Conservation (phyloP, 2,329 filamentous ascomycete species). For the Hymenoscyphus fraxineus region DNA sequence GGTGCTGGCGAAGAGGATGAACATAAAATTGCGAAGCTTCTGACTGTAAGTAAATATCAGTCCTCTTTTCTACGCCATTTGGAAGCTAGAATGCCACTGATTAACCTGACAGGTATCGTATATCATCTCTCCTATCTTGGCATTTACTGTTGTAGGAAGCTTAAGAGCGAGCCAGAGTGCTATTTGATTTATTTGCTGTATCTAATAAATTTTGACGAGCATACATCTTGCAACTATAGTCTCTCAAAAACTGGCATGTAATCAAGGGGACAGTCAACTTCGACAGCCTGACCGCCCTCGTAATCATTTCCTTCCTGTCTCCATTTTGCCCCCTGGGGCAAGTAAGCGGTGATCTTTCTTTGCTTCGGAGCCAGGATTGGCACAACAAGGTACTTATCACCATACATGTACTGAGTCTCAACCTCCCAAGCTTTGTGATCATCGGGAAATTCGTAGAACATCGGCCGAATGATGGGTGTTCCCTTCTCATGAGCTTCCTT, state of each 20-base stretch:
- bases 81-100: not conserved
- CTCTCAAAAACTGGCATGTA: slow-evolving; percentile 45
- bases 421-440: slow-evolving; percentile 53
- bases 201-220: not conserved
- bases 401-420: slow-evolving; percentile 62
- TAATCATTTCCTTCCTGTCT: slow-evolving; percentile 35
- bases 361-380: slow-evolving; percentile 49
- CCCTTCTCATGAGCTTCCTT: slow-evolving; percentile 56
- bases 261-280: slow-evolving; percentile 43
- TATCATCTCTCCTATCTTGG: slow-evolving; percentile 38
- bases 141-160: slow-evolving; percentile 38
- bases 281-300: slow-evolving; percentile 40
- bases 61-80: not conserved
- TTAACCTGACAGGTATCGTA: slow-evolving; percentile 35
- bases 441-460: slow-evolving; percentile 61
- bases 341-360: slow-evolving; percentile 46
- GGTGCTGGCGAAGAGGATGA: slow-evolving; percentile 40
- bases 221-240: not conserved
- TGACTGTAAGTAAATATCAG: slow-evolving; percentile 37
- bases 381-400: slow-evolving; percentile 53
- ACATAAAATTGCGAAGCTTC: slow-evolving; percentile 42
- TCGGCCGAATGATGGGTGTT: slow-evolving; percentile 56
- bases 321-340: slow-evolving; percentile 49
- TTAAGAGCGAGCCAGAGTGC: slow-evolving; percentile 34
- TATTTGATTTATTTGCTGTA: slow-evolving; percentile 9